Evolutionary conservation across 2,329 filamentous ascomycete species (phyloP), one percentile per base, ranked within the genome.

Genomic region (Penicillium sp.): DNA sequence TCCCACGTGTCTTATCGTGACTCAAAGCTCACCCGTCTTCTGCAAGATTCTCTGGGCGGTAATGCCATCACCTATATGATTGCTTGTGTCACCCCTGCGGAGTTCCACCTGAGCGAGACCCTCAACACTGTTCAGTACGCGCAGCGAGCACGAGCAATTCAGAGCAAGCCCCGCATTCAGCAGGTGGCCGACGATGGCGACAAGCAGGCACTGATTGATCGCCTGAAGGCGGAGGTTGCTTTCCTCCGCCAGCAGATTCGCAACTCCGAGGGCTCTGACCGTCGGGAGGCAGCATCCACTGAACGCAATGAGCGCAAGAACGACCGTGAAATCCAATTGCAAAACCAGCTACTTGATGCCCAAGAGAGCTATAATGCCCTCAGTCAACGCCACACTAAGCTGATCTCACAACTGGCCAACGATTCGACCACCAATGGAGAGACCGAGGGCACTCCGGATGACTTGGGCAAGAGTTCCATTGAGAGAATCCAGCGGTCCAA

Each of bases 51-150:
- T 0, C 83, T 99, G 5, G 95, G 95, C 58, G 95, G 95, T 4
- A 98, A 96, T 73, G 95, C 95, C 38, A 96, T 97, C 73, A 99
- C 95, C 0, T 99, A 98, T 79, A 98, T 99, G 95, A 95, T 99
- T 78, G 95, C 95, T 8, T 99, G 95, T 78, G 93, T 99, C 34
- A 99, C 94, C 0, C 94, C 93, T 0, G 92, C 94, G 14, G 93
- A 97, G 74, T 99, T 99, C 73, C 95, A 99, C 75, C 82, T 99
- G 47, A 98, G 93, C 78, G 95, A 99, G 78, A 98, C 96, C 0
- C 82, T 99, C 59, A 99, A 99, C 75, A 99, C 95, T 0, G 91
- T 99, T 22, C 91, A 97, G 75, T 99, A 99, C 77, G 95, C 95
- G 6, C 95, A 98, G 79, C 87, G 95, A 65, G 96, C 95, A 63